Percentiles rank a stretch among this genome's conserved stretches.
phyloP scores from a whole-genome alignment of 139 green algal genomes.

The Chlamydomonas eustigma region DNA sequence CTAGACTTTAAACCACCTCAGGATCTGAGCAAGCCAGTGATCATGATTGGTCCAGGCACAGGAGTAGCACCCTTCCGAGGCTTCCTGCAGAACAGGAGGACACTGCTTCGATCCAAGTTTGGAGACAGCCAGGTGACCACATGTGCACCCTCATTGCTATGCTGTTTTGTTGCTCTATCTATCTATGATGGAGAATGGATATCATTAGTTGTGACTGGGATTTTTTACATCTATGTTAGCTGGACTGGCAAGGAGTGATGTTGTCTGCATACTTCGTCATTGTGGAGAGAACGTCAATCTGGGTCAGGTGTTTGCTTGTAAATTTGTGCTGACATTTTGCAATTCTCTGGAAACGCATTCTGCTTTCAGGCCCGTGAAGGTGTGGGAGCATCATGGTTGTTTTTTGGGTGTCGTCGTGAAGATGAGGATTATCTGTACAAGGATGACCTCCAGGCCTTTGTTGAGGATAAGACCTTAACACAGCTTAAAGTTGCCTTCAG shows the following conservation, averaged over 20 bases:
- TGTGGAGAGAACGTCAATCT: too few species aligned
- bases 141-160: neutral
- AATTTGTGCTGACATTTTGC: too few species aligned
- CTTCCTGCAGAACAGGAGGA: conserved; percentile 88
- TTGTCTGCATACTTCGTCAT: too few species aligned
- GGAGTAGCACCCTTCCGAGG: conserved; percentile 94
- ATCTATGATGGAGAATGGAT: too few species aligned
- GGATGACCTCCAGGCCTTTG: conserved; percentile 59
- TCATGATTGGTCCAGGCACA: conserved; percentile 97
- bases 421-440: conserved; percentile 84
- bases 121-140: neutral
- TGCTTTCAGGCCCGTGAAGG: conserved; percentile 23
- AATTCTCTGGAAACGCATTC: too few species aligned
- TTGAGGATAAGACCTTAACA: conserved; percentile 50
- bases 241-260: too few species aligned
- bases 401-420: conserved; percentile 82
- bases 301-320: too few species aligned
- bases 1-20: neutral
- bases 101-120: conserved; percentile 1
- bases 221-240: too few species aligned
- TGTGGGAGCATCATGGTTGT: conserved; percentile 71
- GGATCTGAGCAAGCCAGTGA: conserved; percentile 55
- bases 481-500: conserved; percentile 78
- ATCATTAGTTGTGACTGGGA: too few species aligned
- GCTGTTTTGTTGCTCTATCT: too few species aligned